phyloP scores from a whole-genome alignment of 129 eudicot genomes.

The Sambucus nigra region DNA sequence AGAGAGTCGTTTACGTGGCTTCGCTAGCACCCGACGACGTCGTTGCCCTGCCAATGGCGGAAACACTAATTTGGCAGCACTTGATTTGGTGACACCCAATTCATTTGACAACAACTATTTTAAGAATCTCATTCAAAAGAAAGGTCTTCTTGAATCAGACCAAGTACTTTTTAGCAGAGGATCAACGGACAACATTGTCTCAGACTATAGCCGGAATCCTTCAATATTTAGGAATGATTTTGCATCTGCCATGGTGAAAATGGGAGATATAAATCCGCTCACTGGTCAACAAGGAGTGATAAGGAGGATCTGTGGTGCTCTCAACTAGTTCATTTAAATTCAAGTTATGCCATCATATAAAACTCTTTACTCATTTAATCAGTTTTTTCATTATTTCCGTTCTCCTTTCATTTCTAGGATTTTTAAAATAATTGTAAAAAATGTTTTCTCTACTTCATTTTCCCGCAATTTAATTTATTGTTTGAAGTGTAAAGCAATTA shows the following conservation, averaged over 20 bases:
- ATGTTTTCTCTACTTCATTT: too few species aligned
- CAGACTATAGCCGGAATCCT: slow-evolving; percentile 32
- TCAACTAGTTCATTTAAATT: background rate
- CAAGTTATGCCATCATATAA: background rate
- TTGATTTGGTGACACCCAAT: slow-evolving; percentile 52
- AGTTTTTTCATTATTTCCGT: background rate
- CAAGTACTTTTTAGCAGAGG: slow-evolving; percentile 50
- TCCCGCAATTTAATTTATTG: too few species aligned
- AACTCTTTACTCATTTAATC: background rate
- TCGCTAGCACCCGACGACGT: slow-evolving; percentile 31
- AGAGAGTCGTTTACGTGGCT: too few species aligned
- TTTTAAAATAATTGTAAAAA: too few species aligned
- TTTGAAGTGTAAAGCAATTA: background rate
- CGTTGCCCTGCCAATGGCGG: slow-evolving; percentile 38
- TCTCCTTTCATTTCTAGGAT: too few species aligned
- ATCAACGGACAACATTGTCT: slow-evolving; percentile 42
- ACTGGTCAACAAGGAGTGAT: slow-evolving; percentile 36
- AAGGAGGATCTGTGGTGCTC: slow-evolving; percentile 34
- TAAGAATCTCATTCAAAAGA: slow-evolving; percentile 27
- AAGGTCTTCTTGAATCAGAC: slow-evolving; percentile 55
- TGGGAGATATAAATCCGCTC: slow-evolving; percentile 44
- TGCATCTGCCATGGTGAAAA: slow-evolving; percentile 46
- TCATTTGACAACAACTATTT: slow-evolving; percentile 56
- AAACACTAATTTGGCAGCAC: slow-evolving; percentile 43
- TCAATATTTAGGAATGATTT: slow-evolving; percentile 32